Conservation (phyloP, 495 filamentous ascomycete genomes). For the Viridothelium virens region DNA sequence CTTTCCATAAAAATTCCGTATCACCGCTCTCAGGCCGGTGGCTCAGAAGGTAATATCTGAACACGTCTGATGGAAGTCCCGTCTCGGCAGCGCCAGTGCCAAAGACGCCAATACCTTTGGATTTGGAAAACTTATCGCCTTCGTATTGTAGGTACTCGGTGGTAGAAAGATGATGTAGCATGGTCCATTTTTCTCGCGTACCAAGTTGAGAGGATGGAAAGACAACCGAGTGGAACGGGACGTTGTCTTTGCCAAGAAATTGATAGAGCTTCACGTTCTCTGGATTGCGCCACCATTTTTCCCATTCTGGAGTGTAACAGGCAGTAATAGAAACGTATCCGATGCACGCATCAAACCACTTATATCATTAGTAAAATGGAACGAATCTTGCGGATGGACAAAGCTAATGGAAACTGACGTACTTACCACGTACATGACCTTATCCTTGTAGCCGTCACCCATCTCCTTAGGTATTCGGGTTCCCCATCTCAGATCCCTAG, state of each 20-base stretch:
- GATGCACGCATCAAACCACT: constrained; percentile 95
- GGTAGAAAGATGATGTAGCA: constrained; percentile 77
- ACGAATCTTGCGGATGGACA: too few species aligned
- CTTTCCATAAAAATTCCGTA: constrained; percentile 80
- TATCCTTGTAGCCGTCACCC: constrained; percentile 53
- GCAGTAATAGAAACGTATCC: constrained; percentile 94
- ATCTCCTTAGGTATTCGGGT: constrained; percentile 39
- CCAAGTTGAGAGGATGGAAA: constrained; percentile 85
- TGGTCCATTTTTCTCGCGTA: constrained; percentile 80
- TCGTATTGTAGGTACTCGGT: constrained; percentile 96
- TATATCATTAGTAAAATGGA: too few species aligned
- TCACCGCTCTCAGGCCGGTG: constrained; percentile 85
- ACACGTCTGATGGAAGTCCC: constrained; percentile 77
- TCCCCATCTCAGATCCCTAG: constrained; percentile 58
- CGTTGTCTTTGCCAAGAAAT: constrained; percentile 98
- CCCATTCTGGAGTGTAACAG: constrained; percentile 85
- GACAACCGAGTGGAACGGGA: constrained; percentile 85
- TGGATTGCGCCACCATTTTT: constrained; percentile 91
- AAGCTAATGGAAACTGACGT: too few species aligned
- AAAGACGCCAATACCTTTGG: constrained; percentile 80
- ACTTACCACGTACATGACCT: constrained; percentile 72
- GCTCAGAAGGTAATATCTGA: constrained; percentile 86
- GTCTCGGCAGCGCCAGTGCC: constrained; percentile 83
- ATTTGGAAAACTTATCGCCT: constrained; percentile 89
- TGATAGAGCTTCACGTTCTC: constrained; percentile 87